These are phyloP conservation scores for Euphorbia pulcherrima DNA, from an alignment of 345 rosid genomes.

Conservation along the genomic window DNA sequence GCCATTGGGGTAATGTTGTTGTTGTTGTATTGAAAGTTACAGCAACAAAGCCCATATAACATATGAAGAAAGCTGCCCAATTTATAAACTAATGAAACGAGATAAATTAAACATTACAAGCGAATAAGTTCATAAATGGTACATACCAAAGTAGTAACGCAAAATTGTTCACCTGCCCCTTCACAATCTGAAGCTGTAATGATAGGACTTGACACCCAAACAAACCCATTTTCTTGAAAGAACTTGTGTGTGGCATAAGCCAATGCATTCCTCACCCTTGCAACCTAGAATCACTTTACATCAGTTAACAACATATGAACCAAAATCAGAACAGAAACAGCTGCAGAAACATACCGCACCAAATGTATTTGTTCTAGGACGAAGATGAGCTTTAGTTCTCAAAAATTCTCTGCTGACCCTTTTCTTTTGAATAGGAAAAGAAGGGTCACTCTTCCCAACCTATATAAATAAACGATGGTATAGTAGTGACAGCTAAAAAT, in stretches of 20 bases:
- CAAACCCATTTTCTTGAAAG: conserved; percentile 89
- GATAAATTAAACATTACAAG: neutral
- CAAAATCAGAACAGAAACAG: neutral
- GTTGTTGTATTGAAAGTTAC: neutral
- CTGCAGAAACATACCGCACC: conserved; percentile 62
- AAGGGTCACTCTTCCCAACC: conserved; percentile 91
- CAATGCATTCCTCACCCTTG: conserved; percentile 90
- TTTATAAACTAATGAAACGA: neutral
- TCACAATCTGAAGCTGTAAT: conserved; percentile 95
- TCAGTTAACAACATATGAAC: conserved; percentile 13
- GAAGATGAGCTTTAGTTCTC: conserved; percentile 96
- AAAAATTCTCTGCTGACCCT: conserved; percentile 85
- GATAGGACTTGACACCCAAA: conserved; percentile 97
- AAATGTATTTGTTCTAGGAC: conserved; percentile 94
- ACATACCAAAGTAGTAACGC: conserved; percentile 93
- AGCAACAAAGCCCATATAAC: neutral
- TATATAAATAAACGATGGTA: conserved; percentile 18
- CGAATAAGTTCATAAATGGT: conserved; percentile 4
- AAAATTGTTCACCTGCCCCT: conserved; percentile 99
- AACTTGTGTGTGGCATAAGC: conserved; percentile 93
- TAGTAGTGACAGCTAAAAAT: conserved; percentile 3
- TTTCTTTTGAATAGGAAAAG: conserved; percentile 94
- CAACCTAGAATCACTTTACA: conserved; percentile 51
- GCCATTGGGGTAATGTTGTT: too few species aligned
- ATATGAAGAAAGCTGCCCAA: neutral